Evolutionary conservation across 2,329 filamentous ascomycete genomes (phyloP).

Genomic region (Spiromastix sp.): DNA sequence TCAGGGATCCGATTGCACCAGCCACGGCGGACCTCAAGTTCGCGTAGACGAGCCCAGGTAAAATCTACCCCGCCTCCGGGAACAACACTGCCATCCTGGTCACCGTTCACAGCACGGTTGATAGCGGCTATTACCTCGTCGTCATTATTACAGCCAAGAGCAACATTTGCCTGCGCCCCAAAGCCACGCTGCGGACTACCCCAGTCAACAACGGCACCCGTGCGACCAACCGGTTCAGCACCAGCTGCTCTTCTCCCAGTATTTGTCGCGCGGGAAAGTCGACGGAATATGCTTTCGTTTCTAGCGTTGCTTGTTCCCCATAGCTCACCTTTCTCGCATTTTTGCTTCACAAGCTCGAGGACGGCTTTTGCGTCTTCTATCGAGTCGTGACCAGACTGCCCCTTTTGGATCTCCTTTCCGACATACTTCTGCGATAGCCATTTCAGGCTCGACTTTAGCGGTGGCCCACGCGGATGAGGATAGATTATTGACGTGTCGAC

Average conservation of each 20-base stretch:
- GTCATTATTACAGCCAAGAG: slow-evolving; percentile 48
- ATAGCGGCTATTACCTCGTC: slow-evolving; percentile 48
- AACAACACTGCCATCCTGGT: slow-evolving; percentile 32
- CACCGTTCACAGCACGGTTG: slow-evolving; percentile 40
- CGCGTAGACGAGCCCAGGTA: slow-evolving; percentile 52
- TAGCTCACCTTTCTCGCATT: slow-evolving; percentile 80
- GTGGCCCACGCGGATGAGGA: slow-evolving; percentile 80
- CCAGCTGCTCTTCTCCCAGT: slow-evolving; percentile 21
- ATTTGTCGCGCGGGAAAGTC: slow-evolving; percentile 50
- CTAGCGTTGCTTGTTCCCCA: slow-evolving; percentile 75
- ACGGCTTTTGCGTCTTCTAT: slow-evolving; percentile 87
- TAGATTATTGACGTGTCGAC: slow-evolving; percentile 86
- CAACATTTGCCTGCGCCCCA: slow-evolving; percentile 45
- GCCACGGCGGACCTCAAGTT: slow-evolving; percentile 49
- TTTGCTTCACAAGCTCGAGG: slow-evolving; percentile 86
- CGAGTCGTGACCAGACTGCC: slow-evolving; percentile 71
- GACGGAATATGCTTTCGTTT: slow-evolving; percentile 81
- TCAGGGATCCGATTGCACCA: slow-evolving; percentile 46
- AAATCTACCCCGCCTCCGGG: slow-evolving; percentile 48
- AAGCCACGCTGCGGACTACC: slow-evolving; percentile 61
- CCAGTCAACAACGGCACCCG: slow-evolving; percentile 70
- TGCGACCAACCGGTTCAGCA: slow-evolving; percentile 20
- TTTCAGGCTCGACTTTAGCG: slow-evolving; percentile 82
- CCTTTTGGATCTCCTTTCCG: slow-evolving; percentile 77
- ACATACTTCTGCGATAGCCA: slow-evolving; percentile 82